A percentile compares a stretch with the other conserved stretches of the same genome.
Conservation (phyloP, 2,329 filamentous ascomycete genomes). For the Microsporum audouinii region DNA sequence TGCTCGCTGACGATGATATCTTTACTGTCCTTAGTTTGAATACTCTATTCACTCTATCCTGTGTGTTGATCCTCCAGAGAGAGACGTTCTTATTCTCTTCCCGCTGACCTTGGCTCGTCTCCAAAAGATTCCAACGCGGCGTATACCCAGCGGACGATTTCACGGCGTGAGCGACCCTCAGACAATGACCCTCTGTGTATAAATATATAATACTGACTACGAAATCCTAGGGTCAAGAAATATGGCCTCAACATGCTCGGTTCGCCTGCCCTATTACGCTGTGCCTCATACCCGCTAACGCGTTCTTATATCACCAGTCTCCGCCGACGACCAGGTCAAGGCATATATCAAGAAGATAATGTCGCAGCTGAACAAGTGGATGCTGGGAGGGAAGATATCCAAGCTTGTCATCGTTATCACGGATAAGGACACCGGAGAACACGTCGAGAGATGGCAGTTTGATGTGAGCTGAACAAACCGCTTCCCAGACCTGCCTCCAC, state of each 20-base stretch:
- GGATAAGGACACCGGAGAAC: constrained; percentile 90
- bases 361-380: constrained; percentile 95
- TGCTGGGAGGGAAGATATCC: constrained; percentile 91
- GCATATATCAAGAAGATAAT: constrained; percentile 99
- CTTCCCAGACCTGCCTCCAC: background rate
- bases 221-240: constrained; percentile 63
- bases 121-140: constrained; percentile 63
- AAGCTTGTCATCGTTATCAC: constrained; percentile 96
- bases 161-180: constrained; percentile 53
- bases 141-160: constrained; percentile 93
- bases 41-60: constrained; percentile 97
- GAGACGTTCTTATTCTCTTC: background rate
- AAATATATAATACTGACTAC: constrained; percentile 6
- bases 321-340: constrained; percentile 94
- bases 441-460: constrained; percentile 96
- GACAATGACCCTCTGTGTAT: no score
- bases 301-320: constrained; percentile 47
- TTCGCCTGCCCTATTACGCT: constrained; percentile 27
- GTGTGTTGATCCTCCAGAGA: constrained; percentile 38
- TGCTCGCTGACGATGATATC: constrained; percentile 37
- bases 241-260: constrained; percentile 97
- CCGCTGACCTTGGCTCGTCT: background rate
- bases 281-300: background rate
- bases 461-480: constrained; percentile 48
- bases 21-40: constrained; percentile 57